Base-by-base conservation (phyloP, 768 basidiomycete species). In the Steccherinum ochraceum region DNA sequence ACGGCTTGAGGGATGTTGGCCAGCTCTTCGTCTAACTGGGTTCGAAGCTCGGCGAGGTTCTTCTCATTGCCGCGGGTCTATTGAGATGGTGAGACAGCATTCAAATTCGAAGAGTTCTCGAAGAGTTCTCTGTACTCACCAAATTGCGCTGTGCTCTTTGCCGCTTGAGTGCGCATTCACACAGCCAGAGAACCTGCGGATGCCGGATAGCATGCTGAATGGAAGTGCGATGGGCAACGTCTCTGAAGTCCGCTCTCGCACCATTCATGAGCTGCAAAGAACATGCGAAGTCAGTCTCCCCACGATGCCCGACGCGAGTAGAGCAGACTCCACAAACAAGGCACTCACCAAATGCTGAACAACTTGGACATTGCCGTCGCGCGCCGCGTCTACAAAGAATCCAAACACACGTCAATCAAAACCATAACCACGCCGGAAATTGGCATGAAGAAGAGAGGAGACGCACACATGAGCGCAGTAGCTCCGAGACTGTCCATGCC, bases 391-490 rank as follows among this genome's bases (percentile, higher is more conserved):
- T 91, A 62, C 51, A 55, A 43, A 35, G 41, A 26, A 49, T n/a
- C 30, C 47, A 24, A 54, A 27, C 35, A 24, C 48, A 21, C 7
- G 41, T 46, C 26, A 51, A 26, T 12, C 30, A 35, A n/a, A n/a
- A 16, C 16, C 30, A 16, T 45, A 19, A 40, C 26, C n/a, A 5
- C 19, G 40, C 44, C 42, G 30, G 51, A 47, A 49, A 56, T 45
- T 25, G 49, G 50, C 45, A 52, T 50, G 45, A 50, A 49, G 44
- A 16, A 49, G 46, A 53, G 45, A 52, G 56, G 35, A 24, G 21
- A 72, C 83, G 69, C 72, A 91, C 88, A 91, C 88, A 91, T 91
- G 53, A 91, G 72, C 4, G 88, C 80, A 23, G 88, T 91, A 20
- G 84, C 87, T 5, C 86, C 85, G 59, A 84, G 80, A 20, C 77